Percentiles rank a stretch among this genome's conserved stretches.
Conservation (phyloP, 805 yeast genomes). For the Monosporozyma siamensis region DNA sequence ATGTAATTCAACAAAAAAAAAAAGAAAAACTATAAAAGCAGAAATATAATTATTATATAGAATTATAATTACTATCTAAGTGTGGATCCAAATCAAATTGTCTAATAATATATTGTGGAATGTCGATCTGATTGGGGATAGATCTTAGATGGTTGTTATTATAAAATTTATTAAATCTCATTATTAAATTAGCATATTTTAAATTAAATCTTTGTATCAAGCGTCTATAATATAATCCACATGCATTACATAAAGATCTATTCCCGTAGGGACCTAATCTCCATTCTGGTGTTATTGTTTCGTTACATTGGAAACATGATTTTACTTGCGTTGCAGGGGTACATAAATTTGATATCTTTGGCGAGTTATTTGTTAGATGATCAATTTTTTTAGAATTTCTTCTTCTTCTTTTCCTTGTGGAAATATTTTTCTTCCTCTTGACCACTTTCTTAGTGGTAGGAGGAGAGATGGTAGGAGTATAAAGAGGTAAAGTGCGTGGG, state of each 20-base stretch:
- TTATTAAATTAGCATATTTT: conserved; percentile 24
- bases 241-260: conserved; percentile 82
- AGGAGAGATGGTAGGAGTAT: too few species aligned
- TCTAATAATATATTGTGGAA: conserved; percentile 20
- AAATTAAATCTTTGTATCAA: conserved; percentile 34
- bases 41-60: background rate
- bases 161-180: conserved; percentile 22
- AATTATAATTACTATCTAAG: background rate
- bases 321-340: conserved; percentile 31
- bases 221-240: conserved; percentile 73
- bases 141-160: conserved; percentile 19
- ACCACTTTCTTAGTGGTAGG: too few species aligned
- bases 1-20: background rate
- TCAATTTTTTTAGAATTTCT: too few species aligned
- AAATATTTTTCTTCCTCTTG: too few species aligned
- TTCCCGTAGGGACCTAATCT: conserved; percentile 82
- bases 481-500: background rate
- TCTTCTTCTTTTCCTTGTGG: background rate
- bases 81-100: conserved; percentile 8
- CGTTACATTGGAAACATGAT: conserved; percentile 66
- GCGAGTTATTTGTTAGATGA: background rate
- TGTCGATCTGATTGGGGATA: conserved; percentile 20
- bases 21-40: background rate
- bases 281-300: conserved; percentile 84
- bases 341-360: conserved; percentile 5